Conservation (phyloP, 345 rosid species). For the Citrus mangshanensis region DNA sequence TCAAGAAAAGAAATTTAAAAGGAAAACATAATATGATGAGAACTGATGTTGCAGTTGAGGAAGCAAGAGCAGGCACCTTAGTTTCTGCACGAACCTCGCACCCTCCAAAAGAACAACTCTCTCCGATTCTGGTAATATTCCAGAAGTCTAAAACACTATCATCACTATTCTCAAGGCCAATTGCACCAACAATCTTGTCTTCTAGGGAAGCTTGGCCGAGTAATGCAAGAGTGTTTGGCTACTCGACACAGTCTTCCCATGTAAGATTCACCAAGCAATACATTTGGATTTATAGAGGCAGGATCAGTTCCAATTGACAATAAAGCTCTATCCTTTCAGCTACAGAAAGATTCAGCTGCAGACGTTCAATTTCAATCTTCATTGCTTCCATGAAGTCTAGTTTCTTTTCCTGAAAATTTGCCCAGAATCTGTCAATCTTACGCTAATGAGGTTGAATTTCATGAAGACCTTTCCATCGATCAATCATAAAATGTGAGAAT, state of each 20-base stretch:
- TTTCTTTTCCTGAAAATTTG: conserved; percentile 56
- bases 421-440: conserved; percentile 11
- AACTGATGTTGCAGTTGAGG: too few species aligned
- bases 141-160: too few species aligned
- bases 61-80: too few species aligned
- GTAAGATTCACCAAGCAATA: conserved; percentile 61
- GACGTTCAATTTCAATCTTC: conserved; percentile 78
- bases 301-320: conserved; percentile 23
- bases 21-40: neutral
- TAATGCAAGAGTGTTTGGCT: conserved; percentile 69
- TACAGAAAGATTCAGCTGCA: conserved; percentile 49
- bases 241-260: conserved; percentile 68
- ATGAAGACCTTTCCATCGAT: neutral
- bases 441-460: conserved; percentile 3
- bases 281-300: conserved; percentile 81
- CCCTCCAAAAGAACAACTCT: too few species aligned
- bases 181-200: conserved; percentile 73
- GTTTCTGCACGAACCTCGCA: too few species aligned
- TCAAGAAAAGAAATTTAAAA: too few species aligned
- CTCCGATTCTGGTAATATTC: too few species aligned
- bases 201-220: conserved; percentile 86
- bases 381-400: conserved; percentile 68
- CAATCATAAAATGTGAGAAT: neutral
- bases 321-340: conserved; percentile 40
- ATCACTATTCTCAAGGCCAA: conserved; percentile 56